Evolutionary conservation across 2,329 filamentous ascomycete species (phyloP), one percentile per base, ranked within the genome.

Genomic region (Tolypocladium tropicale): DNA sequence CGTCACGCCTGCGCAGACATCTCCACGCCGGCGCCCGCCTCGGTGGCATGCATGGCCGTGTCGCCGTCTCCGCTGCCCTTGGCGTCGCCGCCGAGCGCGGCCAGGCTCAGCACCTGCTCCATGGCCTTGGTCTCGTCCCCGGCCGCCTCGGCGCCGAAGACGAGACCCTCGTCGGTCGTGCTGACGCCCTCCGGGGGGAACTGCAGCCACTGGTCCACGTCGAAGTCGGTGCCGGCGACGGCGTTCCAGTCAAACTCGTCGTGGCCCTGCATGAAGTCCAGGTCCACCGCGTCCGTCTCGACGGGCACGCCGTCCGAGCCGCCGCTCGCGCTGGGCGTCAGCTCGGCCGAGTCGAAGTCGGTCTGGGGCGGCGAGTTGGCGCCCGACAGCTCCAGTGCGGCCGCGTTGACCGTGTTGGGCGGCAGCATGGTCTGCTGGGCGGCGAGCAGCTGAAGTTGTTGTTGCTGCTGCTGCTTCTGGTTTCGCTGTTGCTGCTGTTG

Each of bases 191-290:
- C 79, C 2, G 74, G 73, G 6, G 79, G 79, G 59, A 81, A 83
- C 57, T 83, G 77, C 25, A 83, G 71, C 78, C 79, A 83, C 61
- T 82, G 78, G 56, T 82, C 79, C 54, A 82, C 79, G 55, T 83
- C 79, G 57, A 82, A 76, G 58, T 80, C 79, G 10, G 77, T 76
- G 6, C 74, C 77, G 18, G 77, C 71, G 4, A 80, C 70, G 23
- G 75, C 75, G 59, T 78, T 77, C 78, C 78, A 82, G 60, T 81
- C 78, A 56, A 81, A 78, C 53, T 77, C 76, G 50, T 76, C 75
- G 53, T 75, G 73, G 33, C 71, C 72, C 54, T 74, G 70, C 62
- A 74, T 70, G 52, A 79, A 74, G 62, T 79, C 76, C 52, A 78
- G 70, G 52, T 78, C 76, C 59, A 76, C 67, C 11, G 67, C 63